Percentiles rank a stretch among this genome's conserved stretches.
These are phyloP conservation scores for Aspergillus mulundensis DNA, from an alignment of 495 filamentous ascomycete genomes.

Conservation along the genomic window DNA sequence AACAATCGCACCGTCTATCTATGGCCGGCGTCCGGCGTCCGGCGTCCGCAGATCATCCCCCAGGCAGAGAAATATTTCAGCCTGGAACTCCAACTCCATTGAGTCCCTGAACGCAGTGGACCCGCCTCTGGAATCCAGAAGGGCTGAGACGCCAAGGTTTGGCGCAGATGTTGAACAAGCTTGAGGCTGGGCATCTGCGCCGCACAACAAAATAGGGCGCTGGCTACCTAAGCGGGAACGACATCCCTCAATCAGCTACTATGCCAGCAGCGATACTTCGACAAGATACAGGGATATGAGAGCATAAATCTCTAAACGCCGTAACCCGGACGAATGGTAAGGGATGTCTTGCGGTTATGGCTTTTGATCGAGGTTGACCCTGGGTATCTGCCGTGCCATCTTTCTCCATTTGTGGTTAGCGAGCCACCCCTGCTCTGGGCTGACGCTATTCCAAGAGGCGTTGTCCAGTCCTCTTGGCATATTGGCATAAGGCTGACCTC, in stretches of 20 bases:
- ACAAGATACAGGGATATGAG: background rate
- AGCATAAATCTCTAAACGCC: too few species aligned
- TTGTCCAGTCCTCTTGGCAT: slow-evolving; percentile 6
- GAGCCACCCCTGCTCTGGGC: background rate
- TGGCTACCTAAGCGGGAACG: background rate
- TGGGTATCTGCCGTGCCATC: background rate
- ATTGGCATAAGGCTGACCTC: slow-evolving; percentile 11
- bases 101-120: slow-evolving; percentile 8
- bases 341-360: background rate
- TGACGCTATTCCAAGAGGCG: slow-evolving; percentile 6
- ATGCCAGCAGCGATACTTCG: background rate
- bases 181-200: slow-evolving; percentile 1
- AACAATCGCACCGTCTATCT: background rate
- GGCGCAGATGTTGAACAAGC: slow-evolving; percentile 10
- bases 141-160: slow-evolving; percentile 8
- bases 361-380: background rate
- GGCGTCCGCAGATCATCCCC: background rate
- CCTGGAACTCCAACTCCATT: background rate
- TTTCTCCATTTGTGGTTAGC: slow-evolving; percentile 4
- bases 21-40: too few species aligned
- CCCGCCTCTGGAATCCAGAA: background rate
- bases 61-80: slow-evolving; percentile 1
- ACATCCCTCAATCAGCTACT: background rate
- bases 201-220: background rate
- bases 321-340: background rate